These are phyloP conservation scores for Globisporangium rhizosaccharum DNA, from an alignment of 352 stramenopile species.

Conservation along the genomic window DNA sequence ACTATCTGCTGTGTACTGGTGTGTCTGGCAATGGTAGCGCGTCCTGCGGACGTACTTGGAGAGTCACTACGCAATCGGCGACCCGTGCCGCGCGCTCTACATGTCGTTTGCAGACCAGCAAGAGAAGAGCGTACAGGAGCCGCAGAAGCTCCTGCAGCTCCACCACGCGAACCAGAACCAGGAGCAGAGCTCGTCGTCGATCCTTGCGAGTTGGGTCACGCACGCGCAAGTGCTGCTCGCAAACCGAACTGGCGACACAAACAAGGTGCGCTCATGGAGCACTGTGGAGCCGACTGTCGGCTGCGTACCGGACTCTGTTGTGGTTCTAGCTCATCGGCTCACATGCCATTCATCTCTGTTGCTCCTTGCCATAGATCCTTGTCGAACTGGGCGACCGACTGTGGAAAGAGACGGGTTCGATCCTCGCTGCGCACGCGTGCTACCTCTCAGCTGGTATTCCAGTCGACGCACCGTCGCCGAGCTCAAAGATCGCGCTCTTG, in stretches of 20 bases:
- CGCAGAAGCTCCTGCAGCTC: conserved; percentile 54
- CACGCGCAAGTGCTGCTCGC: conserved; percentile 79
- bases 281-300: not conserved
- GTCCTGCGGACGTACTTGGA: conserved; percentile 74
- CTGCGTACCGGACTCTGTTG: not conserved
- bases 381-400: conserved; percentile 78
- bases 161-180: conserved; percentile 21
- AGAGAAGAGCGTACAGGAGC: conserved; percentile 81
- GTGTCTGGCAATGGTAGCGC: conserved; percentile 21
- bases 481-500: conserved; percentile 74
- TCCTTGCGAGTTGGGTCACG: conserved; percentile 69
- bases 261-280: conserved; percentile 28
- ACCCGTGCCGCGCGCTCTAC: conserved; percentile 74
- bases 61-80: conserved; percentile 66
- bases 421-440: conserved; percentile 75
- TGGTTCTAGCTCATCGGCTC: not conserved
- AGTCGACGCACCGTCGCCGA: conserved; percentile 72
- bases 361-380: conserved; percentile 36
- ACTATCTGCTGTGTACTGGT: not conserved
- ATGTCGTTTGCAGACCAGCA: conserved; percentile 81
- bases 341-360: not conserved
- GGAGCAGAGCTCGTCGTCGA: conserved; percentile 25
- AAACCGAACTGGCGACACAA: conserved; percentile 78
- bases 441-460: conserved; percentile 70
- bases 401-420: conserved; percentile 56